These are phyloP conservation scores for Mycosarcoma mackinlayi DNA, from an alignment of 1,284 basidiomycete species.

Conservation along the genomic window DNA sequence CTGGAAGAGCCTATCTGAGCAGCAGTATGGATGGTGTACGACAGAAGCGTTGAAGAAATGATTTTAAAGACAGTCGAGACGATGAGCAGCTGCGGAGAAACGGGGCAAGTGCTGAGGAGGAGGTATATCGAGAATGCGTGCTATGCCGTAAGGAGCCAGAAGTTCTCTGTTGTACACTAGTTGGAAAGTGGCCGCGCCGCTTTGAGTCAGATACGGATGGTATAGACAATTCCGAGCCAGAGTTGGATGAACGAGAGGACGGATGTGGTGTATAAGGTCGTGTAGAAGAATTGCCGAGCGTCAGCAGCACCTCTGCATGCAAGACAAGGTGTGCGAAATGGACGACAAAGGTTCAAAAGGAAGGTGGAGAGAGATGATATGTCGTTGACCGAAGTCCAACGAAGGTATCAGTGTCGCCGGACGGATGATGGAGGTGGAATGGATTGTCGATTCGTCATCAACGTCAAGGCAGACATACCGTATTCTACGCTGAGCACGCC, in stretches of 20 bases:
- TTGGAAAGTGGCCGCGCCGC: not conserved
- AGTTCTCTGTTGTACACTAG: slow-evolving; percentile 18
- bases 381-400: slow-evolving; percentile 8
- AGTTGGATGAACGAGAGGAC: not conserved
- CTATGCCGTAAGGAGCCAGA: slow-evolving; percentile 2
- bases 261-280: not conserved
- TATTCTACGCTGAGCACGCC: too few species aligned
- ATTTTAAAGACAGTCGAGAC: not conserved
- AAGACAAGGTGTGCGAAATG: too few species aligned
- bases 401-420: not conserved
- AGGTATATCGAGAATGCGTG: slow-evolving; percentile 10
- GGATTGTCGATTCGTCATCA: too few species aligned
- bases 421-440: not conserved
- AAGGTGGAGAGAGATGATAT: too few species aligned
- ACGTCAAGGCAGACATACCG: too few species aligned
- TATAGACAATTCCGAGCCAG: slow-evolving; percentile 8
- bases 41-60: too few species aligned
- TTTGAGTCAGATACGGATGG: slow-evolving; percentile 1
- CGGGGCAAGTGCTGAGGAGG: not conserved
- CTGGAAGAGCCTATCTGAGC: too few species aligned
- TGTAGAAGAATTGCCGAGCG: not conserved
- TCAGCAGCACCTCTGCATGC: not conserved
- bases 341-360: too few species aligned
- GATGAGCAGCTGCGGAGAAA: not conserved
- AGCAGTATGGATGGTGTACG: too few species aligned